phyloP scores from a whole-genome alignment of 495 filamentous ascomycete genomes.

The Tuber brumale region DNA sequence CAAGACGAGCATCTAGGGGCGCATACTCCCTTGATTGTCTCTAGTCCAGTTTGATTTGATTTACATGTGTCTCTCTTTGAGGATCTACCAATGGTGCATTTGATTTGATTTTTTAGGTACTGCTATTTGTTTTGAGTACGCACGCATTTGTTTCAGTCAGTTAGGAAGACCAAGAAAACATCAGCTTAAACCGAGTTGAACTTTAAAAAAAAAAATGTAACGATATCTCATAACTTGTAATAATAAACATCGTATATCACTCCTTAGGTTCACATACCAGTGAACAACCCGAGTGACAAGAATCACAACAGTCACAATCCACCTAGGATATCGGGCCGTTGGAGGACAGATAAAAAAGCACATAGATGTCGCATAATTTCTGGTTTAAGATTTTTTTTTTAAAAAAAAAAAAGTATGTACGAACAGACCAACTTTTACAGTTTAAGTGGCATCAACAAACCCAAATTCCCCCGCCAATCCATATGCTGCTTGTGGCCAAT shows the following conservation, averaged over 20 bases:
- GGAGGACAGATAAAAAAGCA: background rate
- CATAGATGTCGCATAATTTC: background rate
- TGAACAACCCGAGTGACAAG: background rate
- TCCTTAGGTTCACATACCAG: background rate
- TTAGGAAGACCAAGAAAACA: background rate
- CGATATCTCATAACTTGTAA: background rate
- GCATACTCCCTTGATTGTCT: background rate
- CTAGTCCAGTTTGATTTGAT: background rate
- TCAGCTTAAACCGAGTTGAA: background rate
- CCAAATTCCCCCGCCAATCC: background rate
- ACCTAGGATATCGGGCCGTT: background rate
- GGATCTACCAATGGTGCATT: background rate
- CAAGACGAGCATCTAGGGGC: background rate
- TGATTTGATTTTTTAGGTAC: background rate
- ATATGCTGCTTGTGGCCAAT: background rate
- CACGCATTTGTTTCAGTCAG: background rate
- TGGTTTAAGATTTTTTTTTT: background rate
- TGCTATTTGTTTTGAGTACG: background rate
- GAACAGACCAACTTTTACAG: background rate
- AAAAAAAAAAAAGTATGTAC: background rate
- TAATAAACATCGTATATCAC: background rate
- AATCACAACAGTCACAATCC: background rate
- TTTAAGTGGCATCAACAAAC: background rate
- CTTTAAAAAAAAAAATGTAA: background rate
- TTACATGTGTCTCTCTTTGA: background rate